Percentiles rank a stretch among this genome's conserved stretches.
Conservation (phyloP, 2,329 filamentous ascomycete genomes). For the Fusarium torulosum region DNA sequence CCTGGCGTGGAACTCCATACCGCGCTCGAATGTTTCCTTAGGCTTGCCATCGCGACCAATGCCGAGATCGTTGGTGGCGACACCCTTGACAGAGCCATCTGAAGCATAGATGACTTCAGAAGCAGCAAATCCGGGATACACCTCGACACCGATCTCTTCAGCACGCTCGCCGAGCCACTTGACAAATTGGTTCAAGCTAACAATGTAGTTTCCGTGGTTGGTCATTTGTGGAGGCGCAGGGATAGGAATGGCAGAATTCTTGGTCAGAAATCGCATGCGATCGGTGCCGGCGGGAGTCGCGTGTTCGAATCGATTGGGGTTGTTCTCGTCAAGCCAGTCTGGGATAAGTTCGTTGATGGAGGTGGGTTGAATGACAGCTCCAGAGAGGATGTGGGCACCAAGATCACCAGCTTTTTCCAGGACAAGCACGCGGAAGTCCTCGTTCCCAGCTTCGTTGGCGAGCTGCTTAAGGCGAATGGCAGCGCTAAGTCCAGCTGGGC, state of each 20-base stretch:
- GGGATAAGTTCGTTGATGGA: slow-evolving; percentile 91
- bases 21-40: slow-evolving; percentile 92
- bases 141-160: slow-evolving; percentile 95
- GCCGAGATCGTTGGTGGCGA: slow-evolving; percentile 95
- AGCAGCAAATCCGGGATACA: slow-evolving; percentile 96
- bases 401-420: slow-evolving; percentile 96
- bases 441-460: slow-evolving; percentile 93
- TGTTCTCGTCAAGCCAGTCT: slow-evolving; percentile 91
- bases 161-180: slow-evolving; percentile 97
- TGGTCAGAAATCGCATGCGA: slow-evolving; percentile 94
- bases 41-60: slow-evolving; percentile 84
- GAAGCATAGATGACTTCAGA: slow-evolving; percentile 89
- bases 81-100: slow-evolving; percentile 91
- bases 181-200: slow-evolving; percentile 93
- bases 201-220: slow-evolving; percentile 97
- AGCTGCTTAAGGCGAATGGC: slow-evolving; percentile 96
- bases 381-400: slow-evolving; percentile 94
- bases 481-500: slow-evolving; percentile 92
- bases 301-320: slow-evolving; percentile 87
- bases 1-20: slow-evolving; percentile 97
- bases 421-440: slow-evolving; percentile 92
- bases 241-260: slow-evolving; percentile 80
- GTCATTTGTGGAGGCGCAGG: slow-evolving; percentile 97
- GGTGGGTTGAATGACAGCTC: slow-evolving; percentile 92
- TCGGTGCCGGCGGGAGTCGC: slow-evolving; percentile 87